A percentile compares a stretch with the other conserved stretches of the same genome.
phyloP scores from a whole-genome alignment of 176 grass and related monocot species.

The Elymus sibiricus region DNA sequence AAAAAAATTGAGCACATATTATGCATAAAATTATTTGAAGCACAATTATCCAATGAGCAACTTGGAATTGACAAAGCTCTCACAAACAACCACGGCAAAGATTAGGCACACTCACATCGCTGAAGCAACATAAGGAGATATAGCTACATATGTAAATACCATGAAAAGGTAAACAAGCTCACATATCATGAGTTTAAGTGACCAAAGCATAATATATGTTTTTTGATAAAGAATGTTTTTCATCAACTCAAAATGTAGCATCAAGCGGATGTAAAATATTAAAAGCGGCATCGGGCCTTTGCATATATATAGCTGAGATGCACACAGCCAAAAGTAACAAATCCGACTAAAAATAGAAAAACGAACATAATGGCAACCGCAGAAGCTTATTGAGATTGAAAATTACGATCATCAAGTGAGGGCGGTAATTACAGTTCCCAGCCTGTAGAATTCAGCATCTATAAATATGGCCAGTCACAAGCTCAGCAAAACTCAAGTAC shows the following conservation, averaged over 20 bases:
- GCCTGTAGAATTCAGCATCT: background rate
- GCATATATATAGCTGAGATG: too few species aligned
- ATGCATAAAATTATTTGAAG: background rate
- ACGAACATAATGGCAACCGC: too few species aligned
- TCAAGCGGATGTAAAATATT: too few species aligned
- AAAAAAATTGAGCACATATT: background rate
- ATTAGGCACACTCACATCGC: background rate
- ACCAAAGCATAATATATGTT: background rate
- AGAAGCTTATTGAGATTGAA: background rate
- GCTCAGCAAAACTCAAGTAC: background rate
- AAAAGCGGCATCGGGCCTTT: too few species aligned
- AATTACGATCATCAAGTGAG: background rate
- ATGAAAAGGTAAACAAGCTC: background rate
- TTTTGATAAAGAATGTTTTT: too few species aligned
- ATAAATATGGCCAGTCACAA: slow-evolving; percentile 19
- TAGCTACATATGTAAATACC: background rate
- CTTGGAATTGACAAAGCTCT: background rate
- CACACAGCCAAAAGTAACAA: too few species aligned
- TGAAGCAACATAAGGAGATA: background rate
- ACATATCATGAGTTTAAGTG: background rate
- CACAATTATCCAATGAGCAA: background rate
- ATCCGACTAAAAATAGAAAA: too few species aligned
- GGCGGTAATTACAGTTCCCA: background rate
- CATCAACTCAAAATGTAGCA: too few species aligned
- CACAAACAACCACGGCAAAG: background rate